A percentile compares a stretch with the other conserved stretches of the same genome.
Conservation (phyloP, 192 early-diverging fungal genomes). For the Linnemannia zychae region DNA sequence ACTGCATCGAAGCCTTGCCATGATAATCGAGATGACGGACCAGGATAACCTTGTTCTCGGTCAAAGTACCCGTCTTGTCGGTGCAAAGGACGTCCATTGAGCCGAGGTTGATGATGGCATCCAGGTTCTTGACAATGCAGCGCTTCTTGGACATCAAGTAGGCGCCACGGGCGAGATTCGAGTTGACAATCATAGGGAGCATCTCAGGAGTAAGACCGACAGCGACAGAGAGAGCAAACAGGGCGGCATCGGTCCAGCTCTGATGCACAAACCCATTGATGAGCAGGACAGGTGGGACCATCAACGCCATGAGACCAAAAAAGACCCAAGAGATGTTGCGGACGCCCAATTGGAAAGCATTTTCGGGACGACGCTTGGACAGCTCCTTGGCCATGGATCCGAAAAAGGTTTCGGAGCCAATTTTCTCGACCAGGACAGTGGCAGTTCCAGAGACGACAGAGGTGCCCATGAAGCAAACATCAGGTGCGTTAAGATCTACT, state of each 20-base stretch:
- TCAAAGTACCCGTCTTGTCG: conserved; percentile 67
- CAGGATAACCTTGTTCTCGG: conserved; percentile 60
- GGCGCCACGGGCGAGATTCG: conserved; percentile 65
- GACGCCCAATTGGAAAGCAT: conserved; percentile 63
- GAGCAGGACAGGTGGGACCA: conserved; percentile 63
- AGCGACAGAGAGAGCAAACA: conserved; percentile 63
- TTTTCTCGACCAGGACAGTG: conserved; percentile 60
- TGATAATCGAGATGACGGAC: conserved; percentile 44
- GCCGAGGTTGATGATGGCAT: conserved; percentile 63
- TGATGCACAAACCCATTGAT: conserved; percentile 58
- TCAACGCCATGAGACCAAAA: conserved; percentile 56
- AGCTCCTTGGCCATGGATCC: conserved; percentile 60
- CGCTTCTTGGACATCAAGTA: conserved; percentile 57
- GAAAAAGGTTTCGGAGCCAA: conserved; percentile 61
- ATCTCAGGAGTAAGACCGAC: conserved; percentile 70
- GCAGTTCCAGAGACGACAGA: conserved; percentile 64
- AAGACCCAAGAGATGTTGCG: conserved; percentile 62
- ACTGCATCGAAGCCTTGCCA: conserved; percentile 27
- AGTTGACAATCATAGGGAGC: conserved; percentile 68
- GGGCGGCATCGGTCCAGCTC: conserved; percentile 50
- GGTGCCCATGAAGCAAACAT: conserved; percentile 61
- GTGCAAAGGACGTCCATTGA: conserved; percentile 63
- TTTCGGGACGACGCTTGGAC: conserved; percentile 31
- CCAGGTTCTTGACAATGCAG: conserved; percentile 63
- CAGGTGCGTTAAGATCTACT: conserved; percentile 43